Evolutionary conservation across 257 asterid species (phyloP), one percentile per base, ranked within the genome.

Genomic region (Salvia rosmarinus): DNA sequence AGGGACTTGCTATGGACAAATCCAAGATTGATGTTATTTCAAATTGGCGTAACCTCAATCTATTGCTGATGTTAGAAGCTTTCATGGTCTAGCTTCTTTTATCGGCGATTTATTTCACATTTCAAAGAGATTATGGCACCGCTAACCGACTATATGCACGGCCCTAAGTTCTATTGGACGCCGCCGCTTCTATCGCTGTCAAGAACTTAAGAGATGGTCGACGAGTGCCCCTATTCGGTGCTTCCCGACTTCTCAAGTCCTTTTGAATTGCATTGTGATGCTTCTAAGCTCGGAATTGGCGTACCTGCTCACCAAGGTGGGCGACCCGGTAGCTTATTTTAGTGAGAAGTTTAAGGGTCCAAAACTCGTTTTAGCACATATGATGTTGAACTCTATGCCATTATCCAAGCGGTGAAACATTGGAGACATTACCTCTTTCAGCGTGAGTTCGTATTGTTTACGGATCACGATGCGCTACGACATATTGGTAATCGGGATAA

Each of bases 211-310:
- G 16, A 0, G 34, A 0, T 19, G 32, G 2, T 10, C 40, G 8
- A 37, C 42, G 5, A 17, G 4, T n/a, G 8, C 21, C 17, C 32
- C 64, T 16, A 40, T 51, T 17, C 14, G 4, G 35, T 19, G 4
- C 16, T 68, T 8, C 73, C 14, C 4, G 34, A 70, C 13, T 70
- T 70, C 17, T 9, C 6, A 0, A 0, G 0, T 4, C 57, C 57
- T 0, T 70, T 70, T 23, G 67, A 70, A 17, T 7, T 68, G 0
- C 32, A 35, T 20, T 52, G 32, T 54, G 73, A 68, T 23, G 39
- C 52, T 1, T 54, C 74, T 0, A 68, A 50, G 17, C 0, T 47
- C 32, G 61, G 72, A 1, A 3, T 67, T 4, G 60, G 47, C 0
- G 73, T n/a, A 14, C 0, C 54, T 68, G 0, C 25, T 52, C 2